These are phyloP conservation scores for Carallia brachiata DNA, from an alignment of 345 rosid species.

Conservation along the genomic window DNA sequence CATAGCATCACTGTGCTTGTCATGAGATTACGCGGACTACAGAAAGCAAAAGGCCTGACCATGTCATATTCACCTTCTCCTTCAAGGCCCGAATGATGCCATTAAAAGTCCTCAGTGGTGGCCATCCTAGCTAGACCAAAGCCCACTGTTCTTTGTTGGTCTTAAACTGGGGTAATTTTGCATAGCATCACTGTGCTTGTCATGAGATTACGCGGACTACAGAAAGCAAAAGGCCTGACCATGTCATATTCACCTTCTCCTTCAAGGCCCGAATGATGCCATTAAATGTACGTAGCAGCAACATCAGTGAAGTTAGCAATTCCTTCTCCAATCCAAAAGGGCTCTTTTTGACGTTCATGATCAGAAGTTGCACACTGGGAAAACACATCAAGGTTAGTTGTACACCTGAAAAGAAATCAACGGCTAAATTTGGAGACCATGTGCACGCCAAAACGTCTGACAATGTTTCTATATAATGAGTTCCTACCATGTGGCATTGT, in stretches of 20 bases:
- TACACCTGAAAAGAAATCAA: constrained; percentile 3
- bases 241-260: constrained; percentile 37
- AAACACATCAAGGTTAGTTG: constrained; percentile 3
- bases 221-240: background rate
- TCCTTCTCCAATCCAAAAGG: constrained; percentile 89
- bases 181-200: background rate
- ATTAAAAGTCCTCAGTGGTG: constrained; percentile 15
- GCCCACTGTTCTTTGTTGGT: too few species aligned
- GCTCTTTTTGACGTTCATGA: constrained; percentile 87
- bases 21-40: too few species aligned
- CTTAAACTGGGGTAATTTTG: background rate
- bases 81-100: constrained; percentile 88
- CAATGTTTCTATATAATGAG: too few species aligned
- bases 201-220: too few species aligned
- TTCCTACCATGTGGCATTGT: too few species aligned
- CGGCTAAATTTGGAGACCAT: background rate
- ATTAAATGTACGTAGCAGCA: constrained; percentile 78
- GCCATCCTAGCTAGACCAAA: too few species aligned
- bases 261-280: constrained; percentile 88
- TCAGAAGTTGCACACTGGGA: constrained; percentile 81
- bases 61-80: constrained; percentile 37
- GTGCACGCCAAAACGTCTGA: too few species aligned
- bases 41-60: background rate
- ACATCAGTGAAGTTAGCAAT: constrained; percentile 96
- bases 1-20: background rate